phyloP scores from a whole-genome alignment of 805 yeast genomes.

The Candida coleopterorum region DNA sequence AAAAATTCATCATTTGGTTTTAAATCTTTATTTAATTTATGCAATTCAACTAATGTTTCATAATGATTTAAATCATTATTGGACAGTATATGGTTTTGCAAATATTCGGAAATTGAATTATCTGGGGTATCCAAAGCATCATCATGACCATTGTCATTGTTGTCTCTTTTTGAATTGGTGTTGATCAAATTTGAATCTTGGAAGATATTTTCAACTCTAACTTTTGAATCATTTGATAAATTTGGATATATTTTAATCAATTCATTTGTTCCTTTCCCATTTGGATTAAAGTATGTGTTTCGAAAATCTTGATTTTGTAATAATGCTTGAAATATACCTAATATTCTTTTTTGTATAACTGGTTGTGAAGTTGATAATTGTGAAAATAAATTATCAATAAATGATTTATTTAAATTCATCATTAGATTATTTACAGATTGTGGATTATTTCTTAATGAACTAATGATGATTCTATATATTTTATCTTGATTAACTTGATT shows the following conservation, averaged over 20 bases:
- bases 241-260: slow-evolving; percentile 24
- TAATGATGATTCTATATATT: slow-evolving; percentile 56
- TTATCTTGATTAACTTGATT: slow-evolving; percentile 39
- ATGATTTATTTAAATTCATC: slow-evolving; percentile 14
- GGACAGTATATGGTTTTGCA: slow-evolving; percentile 24
- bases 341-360: slow-evolving; percentile 40
- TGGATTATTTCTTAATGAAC: slow-evolving; percentile 71
- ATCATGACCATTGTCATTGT: no score
- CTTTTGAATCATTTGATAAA: slow-evolving; percentile 25
- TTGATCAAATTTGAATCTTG: slow-evolving; percentile 35
- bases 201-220: slow-evolving; percentile 42
- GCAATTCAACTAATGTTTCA: slow-evolving; percentile 26
- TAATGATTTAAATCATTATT: slow-evolving; percentile 36
- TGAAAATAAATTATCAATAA: slow-evolving; percentile 17
- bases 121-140: slow-evolving; percentile 23
- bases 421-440: slow-evolving; percentile 45
- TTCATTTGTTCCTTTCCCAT: slow-evolving; percentile 17
- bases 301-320: slow-evolving; percentile 33
- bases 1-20: slow-evolving; percentile 43
- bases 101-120: slow-evolving; percentile 27
- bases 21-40: slow-evolving; percentile 22
- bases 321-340: slow-evolving; percentile 50
- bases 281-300: slow-evolving; percentile 18
- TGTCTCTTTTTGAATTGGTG: slow-evolving; percentile 15
- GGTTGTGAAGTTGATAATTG: slow-evolving; percentile 17